Base-by-base conservation (phyloP, 140 eudicot genomes). In the Ambrosia hybrid region DNA sequence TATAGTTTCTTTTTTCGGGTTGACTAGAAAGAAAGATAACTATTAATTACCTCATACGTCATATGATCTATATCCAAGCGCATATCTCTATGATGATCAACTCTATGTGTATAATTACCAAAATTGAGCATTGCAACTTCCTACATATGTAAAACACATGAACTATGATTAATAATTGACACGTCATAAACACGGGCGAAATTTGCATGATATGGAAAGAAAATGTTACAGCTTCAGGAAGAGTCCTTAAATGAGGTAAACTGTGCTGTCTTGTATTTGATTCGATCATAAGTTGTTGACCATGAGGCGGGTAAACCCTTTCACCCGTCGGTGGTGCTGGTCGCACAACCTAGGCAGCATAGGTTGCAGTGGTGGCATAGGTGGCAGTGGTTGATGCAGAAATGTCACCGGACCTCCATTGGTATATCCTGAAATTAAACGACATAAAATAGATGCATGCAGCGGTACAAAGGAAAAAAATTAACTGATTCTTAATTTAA, bases 41-140 rank as follows among this genome's bases (percentile, higher is more conserved):
- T 41, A 51, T 21, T 33, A 75, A 70, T 78, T 75, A 80, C 99
- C 97, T 94, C 99, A 80, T 94, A 94, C 13, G 99, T 88, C 99
- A 94, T 91, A 77, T 94, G 86, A 81, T 94, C 99, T 8, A 90
- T 88, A 73, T 94, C 99, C 82, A 94, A 65, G 4, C 97, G 91
- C 99, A 90, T 88, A 71, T 90, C 96, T 56, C 97, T 88, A 74
- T 90, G 99, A 75, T 84, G 89, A 80, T 94, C 99, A 51, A 80
- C 51, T 51, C 89, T 73, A 80, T 83, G 90, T 51, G 88, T 84
- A 51, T 71, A 85, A 55, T 82, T 81, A 30, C 85, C 83, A 49
- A 86, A 58, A 67, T 86, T 91, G 0, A 88, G 76, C 70, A 94
- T 79, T 6, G 96, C 97, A 83, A 86, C 89, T 38, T 83, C 95